Base-by-base conservation (phyloP, 1,139 yeast genomes). In the Zhuliangozyma blackwelliae region DNA sequence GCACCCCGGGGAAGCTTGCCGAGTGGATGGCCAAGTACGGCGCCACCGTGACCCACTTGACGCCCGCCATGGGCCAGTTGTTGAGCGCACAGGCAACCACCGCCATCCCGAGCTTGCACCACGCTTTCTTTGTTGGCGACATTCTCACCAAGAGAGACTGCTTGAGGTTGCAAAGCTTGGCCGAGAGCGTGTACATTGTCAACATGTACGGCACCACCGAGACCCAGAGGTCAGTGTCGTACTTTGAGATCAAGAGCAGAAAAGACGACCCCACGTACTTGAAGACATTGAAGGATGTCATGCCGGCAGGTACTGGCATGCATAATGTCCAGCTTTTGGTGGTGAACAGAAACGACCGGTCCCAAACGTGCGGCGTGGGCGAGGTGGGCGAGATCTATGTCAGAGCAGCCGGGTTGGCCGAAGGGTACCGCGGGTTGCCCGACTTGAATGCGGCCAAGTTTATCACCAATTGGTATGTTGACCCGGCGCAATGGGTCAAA, bases 191-290 rank as follows among this genome's bases (percentile, higher is more conserved):
- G 36, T 70, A 65, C 55, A 90, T 94, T 57, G 95, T 94, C 47
- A 94, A 94, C 64, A 94, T 94, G 99, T 94, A 94, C 59, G 99
- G 99, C 55, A 94, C 98, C 29, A 94, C 99, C 9, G 99, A 94
- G 65, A 94, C 98, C 11, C 99, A 94, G 68, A 79, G 98, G 58
- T 89, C 98, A 2, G 99, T 94, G 13, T 89, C 97, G 0, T 94
- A 77, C 64, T 94, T 80, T 61, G 95, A 88, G 57, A 90, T 94
- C 45, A 80, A 87, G 37, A 79, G 95, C 26, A 73, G 88, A 48
- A 59, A 73, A 29, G 58, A 70, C 28, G 90, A 89, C 56, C 75
- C 95, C 20, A 65, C 76, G 13, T 90, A 86, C 61, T 72, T 94
- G 55, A 82, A 80, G 55, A 76, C 82, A 35, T 85, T 87, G 65